A percentile compares a stretch with the other conserved stretches of the same genome.
Conservation (phyloP, 2,329 filamentous ascomycete species). For the Hypoxylon sp. region DNA sequence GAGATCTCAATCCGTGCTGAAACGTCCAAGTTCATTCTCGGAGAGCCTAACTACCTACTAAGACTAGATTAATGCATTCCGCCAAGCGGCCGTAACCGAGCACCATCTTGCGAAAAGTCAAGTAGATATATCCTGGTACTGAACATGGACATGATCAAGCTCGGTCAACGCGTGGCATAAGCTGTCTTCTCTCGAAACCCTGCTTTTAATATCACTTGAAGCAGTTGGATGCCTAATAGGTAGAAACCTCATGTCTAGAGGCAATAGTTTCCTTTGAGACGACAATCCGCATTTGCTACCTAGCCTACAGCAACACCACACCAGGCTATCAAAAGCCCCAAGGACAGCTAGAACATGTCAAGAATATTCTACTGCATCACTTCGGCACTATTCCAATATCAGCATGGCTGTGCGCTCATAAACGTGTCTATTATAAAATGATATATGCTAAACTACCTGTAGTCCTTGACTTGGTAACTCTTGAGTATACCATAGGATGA, state of each 20-base stretch:
- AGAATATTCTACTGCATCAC: constrained; percentile 19
- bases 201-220: constrained; percentile 6
- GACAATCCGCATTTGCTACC: constrained; percentile 3
- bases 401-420: background rate
- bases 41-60: constrained; percentile 9
- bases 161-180: constrained; percentile 1
- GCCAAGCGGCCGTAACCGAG: background rate
- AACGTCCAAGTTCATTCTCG: constrained; percentile 15
- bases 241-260: background rate
- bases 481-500: background rate
- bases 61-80: constrained; percentile 18
- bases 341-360: constrained; percentile 14
- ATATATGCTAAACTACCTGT: no score
- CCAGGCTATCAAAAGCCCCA: constrained; percentile 3
- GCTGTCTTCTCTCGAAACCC: background rate
- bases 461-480: background rate
- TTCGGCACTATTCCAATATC: background rate
- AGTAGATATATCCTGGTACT: constrained; percentile 11
- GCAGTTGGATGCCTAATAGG: constrained; percentile 3
- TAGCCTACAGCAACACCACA: constrained; percentile 5
- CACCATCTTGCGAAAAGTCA: constrained; percentile 7
- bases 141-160: constrained; percentile 1
- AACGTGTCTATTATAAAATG: background rate
- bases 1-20: constrained; percentile 27
- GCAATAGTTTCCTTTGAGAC: constrained; percentile 8